These are phyloP conservation scores for Agrocybe praecox DNA, from an alignment of 768 basidiomycete genomes.

Conservation along the genomic window DNA sequence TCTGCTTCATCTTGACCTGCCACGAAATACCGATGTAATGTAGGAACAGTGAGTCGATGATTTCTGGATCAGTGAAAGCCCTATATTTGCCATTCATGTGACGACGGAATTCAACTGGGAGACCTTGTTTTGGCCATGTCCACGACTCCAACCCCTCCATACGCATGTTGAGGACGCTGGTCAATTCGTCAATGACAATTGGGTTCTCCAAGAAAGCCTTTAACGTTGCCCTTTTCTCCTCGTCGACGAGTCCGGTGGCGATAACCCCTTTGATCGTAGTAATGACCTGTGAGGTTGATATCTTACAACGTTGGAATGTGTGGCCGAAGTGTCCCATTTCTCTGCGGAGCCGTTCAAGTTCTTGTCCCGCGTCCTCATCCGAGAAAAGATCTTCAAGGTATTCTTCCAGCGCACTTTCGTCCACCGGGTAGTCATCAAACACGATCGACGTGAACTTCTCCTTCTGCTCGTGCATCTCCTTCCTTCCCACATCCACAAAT, in stretches of 20 bases:
- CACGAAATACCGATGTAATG: slow-evolving; percentile 46
- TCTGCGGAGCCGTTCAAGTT: slow-evolving; percentile 31
- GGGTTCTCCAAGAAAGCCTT: slow-evolving; percentile 42
- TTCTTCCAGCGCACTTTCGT: slow-evolving; percentile 29
- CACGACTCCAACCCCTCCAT: slow-evolving; percentile 40
- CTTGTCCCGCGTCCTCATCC: slow-evolving; percentile 28
- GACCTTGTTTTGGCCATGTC: slow-evolving; percentile 46
- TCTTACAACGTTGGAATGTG: slow-evolving; percentile 22
- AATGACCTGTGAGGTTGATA: slow-evolving; percentile 27
- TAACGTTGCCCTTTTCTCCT: slow-evolving; percentile 42
- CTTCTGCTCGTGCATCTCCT: slow-evolving; percentile 44
- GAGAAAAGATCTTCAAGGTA: slow-evolving; percentile 42
- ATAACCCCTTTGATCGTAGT: slow-evolving; percentile 36
- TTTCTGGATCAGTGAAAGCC: slow-evolving; percentile 49
- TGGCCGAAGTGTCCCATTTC: slow-evolving; percentile 29
- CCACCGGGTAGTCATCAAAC: slow-evolving; percentile 37
- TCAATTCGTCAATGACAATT: slow-evolving; percentile 39
- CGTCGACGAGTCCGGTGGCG: slow-evolving; percentile 37
- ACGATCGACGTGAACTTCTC: slow-evolving; percentile 40
- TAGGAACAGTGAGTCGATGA: slow-evolving; percentile 45
- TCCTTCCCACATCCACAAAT: slow-evolving; percentile 37
- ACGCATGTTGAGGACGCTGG: slow-evolving; percentile 49
- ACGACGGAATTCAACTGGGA: slow-evolving; percentile 46
- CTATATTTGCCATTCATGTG: slow-evolving; percentile 52
- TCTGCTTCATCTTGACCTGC: slow-evolving; percentile 38